Conservation (phyloP, 1,284 basidiomycete genomes). For the Cryptococcus neoformans region DNA sequence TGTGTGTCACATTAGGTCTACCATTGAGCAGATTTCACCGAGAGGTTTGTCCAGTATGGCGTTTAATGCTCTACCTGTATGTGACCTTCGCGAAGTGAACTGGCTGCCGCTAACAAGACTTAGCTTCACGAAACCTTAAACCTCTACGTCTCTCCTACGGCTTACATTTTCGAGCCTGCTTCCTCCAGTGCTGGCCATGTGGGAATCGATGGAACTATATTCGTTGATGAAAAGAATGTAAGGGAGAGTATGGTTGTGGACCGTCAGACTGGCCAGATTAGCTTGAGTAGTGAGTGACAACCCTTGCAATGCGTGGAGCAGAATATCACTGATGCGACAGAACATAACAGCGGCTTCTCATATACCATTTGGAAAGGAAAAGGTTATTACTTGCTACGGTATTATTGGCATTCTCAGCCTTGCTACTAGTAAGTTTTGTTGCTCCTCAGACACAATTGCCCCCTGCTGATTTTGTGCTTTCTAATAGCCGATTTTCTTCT, state of each 20-base stretch:
- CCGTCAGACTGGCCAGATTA: slow-evolving; percentile 45
- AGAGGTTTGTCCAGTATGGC: background rate
- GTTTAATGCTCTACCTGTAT: slow-evolving; percentile 9
- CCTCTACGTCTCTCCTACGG: slow-evolving; percentile 46
- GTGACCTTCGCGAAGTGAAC: background rate
- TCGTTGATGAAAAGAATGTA: slow-evolving; percentile 42
- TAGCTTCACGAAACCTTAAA: slow-evolving; percentile 50
- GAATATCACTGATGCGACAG: background rate
- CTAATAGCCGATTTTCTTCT: slow-evolving; percentile 84
- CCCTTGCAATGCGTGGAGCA: background rate
- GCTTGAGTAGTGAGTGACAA: slow-evolving; percentile 45
- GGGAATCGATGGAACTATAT: slow-evolving; percentile 13
- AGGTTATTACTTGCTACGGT: slow-evolving; percentile 62
- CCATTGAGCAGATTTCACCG: no score
- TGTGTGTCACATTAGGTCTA: no score
- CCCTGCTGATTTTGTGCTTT: background rate
- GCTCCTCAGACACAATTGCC: background rate
- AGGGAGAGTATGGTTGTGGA: slow-evolving; percentile 50
- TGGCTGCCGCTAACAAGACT: no score
- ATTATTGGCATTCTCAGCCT: slow-evolving; percentile 82
- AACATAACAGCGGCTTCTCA: slow-evolving; percentile 2
- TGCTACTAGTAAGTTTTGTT: slow-evolving; percentile 65
- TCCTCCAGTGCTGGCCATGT: slow-evolving; percentile 20
- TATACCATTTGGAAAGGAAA: slow-evolving; percentile 49
- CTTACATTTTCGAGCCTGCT: slow-evolving; percentile 49